phyloP scores from a whole-genome alignment of 768 basidiomycete genomes.

The Auriculariales sp. region DNA sequence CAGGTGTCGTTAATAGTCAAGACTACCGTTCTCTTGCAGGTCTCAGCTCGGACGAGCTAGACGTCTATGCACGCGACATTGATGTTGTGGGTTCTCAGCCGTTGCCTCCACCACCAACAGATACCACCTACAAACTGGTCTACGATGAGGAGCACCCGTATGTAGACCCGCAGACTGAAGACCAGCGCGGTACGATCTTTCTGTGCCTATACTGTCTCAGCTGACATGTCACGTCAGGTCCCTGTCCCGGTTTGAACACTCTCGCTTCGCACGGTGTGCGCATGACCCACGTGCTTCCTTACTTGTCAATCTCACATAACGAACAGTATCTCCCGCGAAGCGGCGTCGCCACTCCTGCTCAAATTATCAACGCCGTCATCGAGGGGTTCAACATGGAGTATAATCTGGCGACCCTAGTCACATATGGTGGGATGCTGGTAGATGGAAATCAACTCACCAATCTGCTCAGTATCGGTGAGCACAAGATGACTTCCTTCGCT shows the following conservation, averaged over 20 bases:
- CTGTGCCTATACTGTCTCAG: background rate
- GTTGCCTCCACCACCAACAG: background rate
- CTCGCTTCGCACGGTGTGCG: slow-evolving; percentile 4
- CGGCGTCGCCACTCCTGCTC: slow-evolving; percentile 5
- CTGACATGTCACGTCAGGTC: background rate
- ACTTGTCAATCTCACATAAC: background rate
- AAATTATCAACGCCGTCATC: slow-evolving; percentile 3
- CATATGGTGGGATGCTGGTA: slow-evolving; percentile 2
- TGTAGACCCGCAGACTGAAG: background rate
- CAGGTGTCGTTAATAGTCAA: too few species aligned
- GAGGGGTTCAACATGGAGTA: slow-evolving; percentile 7
- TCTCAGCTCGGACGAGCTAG: too few species aligned
- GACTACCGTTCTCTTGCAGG: too few species aligned
- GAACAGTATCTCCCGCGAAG: slow-evolving; percentile 4
- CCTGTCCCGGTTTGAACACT: slow-evolving; percentile 5
- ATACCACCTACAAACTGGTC: background rate
- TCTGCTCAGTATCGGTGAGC: slow-evolving; percentile 2
- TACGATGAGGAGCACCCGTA: slow-evolving; percentile 3
- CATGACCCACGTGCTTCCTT: background rate
- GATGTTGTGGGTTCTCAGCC: background rate
- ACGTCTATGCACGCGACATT: too few species aligned
- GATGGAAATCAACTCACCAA: slow-evolving; percentile 5
- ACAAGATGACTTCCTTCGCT: background rate
- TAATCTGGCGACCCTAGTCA: slow-evolving; percentile 1
- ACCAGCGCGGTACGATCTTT: background rate